Conservation (phyloP, 106 monocot species). For the Apostasia ramifera region DNA sequence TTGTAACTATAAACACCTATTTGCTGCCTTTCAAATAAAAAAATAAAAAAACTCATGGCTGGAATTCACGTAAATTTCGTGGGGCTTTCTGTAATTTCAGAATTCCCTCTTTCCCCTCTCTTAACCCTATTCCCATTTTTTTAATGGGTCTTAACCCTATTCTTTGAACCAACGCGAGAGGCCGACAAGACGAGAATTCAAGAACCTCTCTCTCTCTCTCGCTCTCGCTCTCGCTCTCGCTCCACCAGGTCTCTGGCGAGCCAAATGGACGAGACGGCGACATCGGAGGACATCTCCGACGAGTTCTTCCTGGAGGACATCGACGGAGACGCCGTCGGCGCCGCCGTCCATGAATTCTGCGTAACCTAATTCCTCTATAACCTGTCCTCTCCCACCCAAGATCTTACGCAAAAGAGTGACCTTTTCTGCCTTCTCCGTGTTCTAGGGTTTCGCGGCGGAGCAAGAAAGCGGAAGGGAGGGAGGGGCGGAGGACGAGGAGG, state of each 20-base stretch:
- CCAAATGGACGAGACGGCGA: slow-evolving; percentile 6
- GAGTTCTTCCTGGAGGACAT: slow-evolving; percentile 7
- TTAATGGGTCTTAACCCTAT: too few relatives aligned
- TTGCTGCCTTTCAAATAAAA: too few relatives aligned
- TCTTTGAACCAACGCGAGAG: too few relatives aligned
- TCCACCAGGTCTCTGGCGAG: neutral
- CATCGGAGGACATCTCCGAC: slow-evolving; percentile 5
- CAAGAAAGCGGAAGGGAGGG: slow-evolving; percentile 7
- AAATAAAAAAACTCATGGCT: too few relatives aligned
- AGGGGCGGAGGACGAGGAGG: slow-evolving; percentile 27
- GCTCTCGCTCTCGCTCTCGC: neutral
- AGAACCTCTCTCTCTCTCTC: neutral
- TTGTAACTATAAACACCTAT: too few relatives aligned
- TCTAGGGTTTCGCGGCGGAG: slow-evolving; percentile 15
- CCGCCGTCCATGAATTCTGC: slow-evolving; percentile 4
- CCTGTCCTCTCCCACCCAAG: neutral
- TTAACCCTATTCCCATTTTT: too few relatives aligned
- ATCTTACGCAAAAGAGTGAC: neutral
- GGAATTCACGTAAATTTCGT: too few relatives aligned
- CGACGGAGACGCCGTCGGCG: neutral
- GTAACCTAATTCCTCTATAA: neutral
- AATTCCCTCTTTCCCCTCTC: too few relatives aligned
- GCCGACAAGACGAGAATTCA: too few relatives aligned
- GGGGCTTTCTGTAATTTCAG: too few relatives aligned
- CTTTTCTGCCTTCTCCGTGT: neutral